Conservation (phyloP, 352 stramenopile genomes). For the Plasmopara viticola region DNA sequence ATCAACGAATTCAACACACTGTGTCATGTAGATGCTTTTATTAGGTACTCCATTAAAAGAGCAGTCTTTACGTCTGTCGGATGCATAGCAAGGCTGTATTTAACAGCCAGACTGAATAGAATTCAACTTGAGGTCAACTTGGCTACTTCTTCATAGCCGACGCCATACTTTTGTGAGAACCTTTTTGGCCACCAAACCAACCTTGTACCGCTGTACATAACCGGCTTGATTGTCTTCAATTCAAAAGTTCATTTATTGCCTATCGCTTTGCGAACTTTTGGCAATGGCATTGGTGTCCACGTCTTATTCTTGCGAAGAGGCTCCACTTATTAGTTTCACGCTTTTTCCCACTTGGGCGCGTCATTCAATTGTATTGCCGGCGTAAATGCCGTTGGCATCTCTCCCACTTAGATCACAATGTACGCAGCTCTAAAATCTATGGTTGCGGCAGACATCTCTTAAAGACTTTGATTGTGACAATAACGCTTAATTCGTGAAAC, state of each 20-base stretch:
- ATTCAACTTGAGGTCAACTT: neutral
- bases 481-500: too few species aligned
- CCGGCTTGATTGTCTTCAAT: neutral
- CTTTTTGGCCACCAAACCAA: neutral
- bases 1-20: neutral
- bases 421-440: neutral
- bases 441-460: neutral
- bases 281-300: neutral
- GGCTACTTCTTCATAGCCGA: neutral
- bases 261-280: neutral
- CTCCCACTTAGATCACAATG: neutral
- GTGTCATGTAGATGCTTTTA: constrained; percentile 18
- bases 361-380: neutral
- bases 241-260: neutral
- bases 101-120: neutral
- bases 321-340: neutral
- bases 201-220: neutral
- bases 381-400: neutral
- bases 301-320: neutral
- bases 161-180: neutral
- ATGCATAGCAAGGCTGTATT: neutral
- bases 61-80: constrained; percentile 25
- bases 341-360: neutral
- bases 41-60: constrained; percentile 16
- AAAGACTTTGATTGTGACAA: neutral